Evolutionary conservation across 1,284 basidiomycete genomes (phyloP), one percentile per base, ranked within the genome.

Genomic region (Ganoderma resinaceum): DNA sequence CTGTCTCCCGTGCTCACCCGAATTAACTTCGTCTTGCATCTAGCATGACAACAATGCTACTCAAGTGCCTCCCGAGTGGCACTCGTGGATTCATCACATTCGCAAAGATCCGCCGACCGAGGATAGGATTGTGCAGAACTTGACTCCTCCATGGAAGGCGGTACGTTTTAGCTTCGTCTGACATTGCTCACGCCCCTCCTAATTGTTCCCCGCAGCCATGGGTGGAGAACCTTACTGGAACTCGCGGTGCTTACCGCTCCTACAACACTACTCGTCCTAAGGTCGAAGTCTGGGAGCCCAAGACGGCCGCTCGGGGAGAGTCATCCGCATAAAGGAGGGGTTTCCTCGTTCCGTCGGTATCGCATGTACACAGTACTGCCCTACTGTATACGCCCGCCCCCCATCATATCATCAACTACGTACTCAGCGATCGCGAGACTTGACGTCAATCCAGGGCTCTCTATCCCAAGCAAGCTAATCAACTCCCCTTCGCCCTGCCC

Each of bases 51-150:
- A 87, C 81, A 94, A 97, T 78, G 94, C 94, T 12, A 89, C 94
- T 0, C 96, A 98, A 84, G 90, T 97, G 43, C 93, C 95, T 38
- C 88, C 95, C 2, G 95, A 96, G 81, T 98, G 97, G 97, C 95
- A 97, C 81, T 89, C 95, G 9, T 98, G 96, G 96, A 81, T 98
- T 37, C 85, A 86, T n/a, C 95, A 97, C 78, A 97, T 97, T 76
- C 93, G 96, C 61, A 87, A 90, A 73, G 87, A 90, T 49, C 87
- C 95, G 7, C 97, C 96, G 1, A 82, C 86, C 1, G 84, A 92
- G 72, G 97, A 98, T 77, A 78, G 85, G 0, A 82, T 95, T 40
- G 82, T 96, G 78, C 86, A 92, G 77, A 87, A 84, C 63, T 78
- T 87, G 61, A 86, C 88, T 53, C 95, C 92, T 7, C 81, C 90